Percentiles rank a stretch among this genome's conserved stretches.
Conservation (phyloP, 2,329 filamentous ascomycete species). For the Scytalidium lignicola region DNA sequence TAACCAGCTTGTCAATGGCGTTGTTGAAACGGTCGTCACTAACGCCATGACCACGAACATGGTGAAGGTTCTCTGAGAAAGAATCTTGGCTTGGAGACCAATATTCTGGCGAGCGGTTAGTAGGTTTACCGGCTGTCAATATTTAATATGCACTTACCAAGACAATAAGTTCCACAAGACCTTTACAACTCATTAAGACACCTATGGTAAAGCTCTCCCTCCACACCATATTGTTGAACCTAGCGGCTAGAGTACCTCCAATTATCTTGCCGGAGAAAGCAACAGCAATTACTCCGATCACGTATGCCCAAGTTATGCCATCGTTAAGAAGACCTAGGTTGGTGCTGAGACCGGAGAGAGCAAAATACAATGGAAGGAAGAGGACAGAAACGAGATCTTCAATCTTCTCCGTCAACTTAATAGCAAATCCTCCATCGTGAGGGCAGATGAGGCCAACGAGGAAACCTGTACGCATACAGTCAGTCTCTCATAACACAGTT, state of each 20-base stretch:
- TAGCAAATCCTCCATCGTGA: constrained; percentile 83
- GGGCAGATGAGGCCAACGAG: constrained; percentile 85
- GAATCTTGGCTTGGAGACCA: constrained; percentile 74
- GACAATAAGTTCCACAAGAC: constrained; percentile 92
- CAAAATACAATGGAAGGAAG: constrained; percentile 89
- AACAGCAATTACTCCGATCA: constrained; percentile 73
- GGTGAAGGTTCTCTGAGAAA: constrained; percentile 78
- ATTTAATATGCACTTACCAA: constrained; percentile 50
- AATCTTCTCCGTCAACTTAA: constrained; percentile 88
- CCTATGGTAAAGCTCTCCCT: constrained; percentile 86
- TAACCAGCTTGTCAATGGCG: constrained; percentile 65
- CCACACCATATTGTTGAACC: constrained; percentile 75
- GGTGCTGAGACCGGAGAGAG: constrained; percentile 83
- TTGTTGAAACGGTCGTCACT: constrained; percentile 78
- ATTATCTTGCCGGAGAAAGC: constrained; percentile 83
- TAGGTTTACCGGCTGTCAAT: neutral
- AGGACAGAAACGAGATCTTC: constrained; percentile 83
- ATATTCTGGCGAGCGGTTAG: constrained; percentile 52
- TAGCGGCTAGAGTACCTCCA: constrained; percentile 75
- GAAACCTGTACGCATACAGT: constrained; percentile 52
- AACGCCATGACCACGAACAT: constrained; percentile 95
- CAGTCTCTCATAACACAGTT: neutral
- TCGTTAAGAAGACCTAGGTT: constrained; percentile 78
- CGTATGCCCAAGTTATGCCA: constrained; percentile 84
- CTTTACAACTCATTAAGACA: constrained; percentile 93